Base-by-base conservation (phyloP, 179 eudicot species). In the Actinidia arguta region DNA sequence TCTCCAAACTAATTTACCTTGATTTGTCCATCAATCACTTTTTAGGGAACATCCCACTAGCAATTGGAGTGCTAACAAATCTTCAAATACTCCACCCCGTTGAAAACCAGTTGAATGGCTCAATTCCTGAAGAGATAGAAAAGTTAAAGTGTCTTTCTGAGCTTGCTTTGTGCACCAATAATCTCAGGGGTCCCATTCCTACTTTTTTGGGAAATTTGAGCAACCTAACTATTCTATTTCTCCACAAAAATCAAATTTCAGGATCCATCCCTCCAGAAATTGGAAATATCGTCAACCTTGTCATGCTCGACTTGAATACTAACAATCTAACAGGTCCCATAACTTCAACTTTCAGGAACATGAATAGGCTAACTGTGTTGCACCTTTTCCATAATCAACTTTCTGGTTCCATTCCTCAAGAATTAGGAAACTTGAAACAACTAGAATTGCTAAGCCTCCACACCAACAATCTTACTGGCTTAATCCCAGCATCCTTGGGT, bases 301-400 rank as follows among this genome's bases (percentile, higher is more conserved):
- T 14, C 62, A 13, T 3, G 0, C 1, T 54, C 27, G 9, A 31
- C 24, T 52, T 75, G 47, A 14, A 54, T 18, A 51, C 8, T 7
- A 89, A 92, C 85, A 83, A 24, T 8, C 86, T 92, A n/a, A 73
- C 78, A 3, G 95, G 92, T 10, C 66, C 78, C 0, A 87, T 92
- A 59, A 92, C 95, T n/a, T 14, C 46, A 25, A 83, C 88, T 64
- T 76, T 89, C 39, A 88, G 89, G 46, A 81, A 85, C 50, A 61
- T 91, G 83, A 85, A 52, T 8, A 79, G 75, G 18, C 85, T 91
- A 1, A 78, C 52, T 8, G 55, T 61, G 47, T 75, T 91, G 81
- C 78, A 82, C 82, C 76, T 91, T 0, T 86, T 83, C 74, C 70
- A 22, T 39, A 91, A 91, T 75, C 42, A 80, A 63, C 74, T 91